phyloP scores from a whole-genome alignment of 164 flowering plant genomes.

The Piper longum region DNA sequence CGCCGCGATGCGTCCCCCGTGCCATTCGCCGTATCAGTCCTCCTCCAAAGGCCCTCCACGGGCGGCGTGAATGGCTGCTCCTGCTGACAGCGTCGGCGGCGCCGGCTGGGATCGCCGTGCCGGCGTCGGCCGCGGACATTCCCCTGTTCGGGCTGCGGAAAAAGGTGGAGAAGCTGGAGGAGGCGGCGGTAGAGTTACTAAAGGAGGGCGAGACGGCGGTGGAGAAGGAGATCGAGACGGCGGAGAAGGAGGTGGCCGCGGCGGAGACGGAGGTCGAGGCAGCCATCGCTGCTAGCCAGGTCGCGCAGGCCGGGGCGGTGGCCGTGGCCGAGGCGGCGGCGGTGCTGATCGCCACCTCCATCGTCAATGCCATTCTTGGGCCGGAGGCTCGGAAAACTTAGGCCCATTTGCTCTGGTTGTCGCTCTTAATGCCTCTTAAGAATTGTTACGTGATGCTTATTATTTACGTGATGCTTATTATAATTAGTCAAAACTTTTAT shows the following conservation, averaged over 20 bases:
- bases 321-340: conserved; percentile 63
- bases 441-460: too few relatives aligned
- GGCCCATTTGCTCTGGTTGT: not conserved
- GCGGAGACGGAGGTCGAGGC: conserved; percentile 27
- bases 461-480: too few relatives aligned
- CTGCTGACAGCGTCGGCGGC: conserved; percentile 32
- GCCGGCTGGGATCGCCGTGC: conserved; percentile 9
- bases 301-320: conserved; percentile 71
- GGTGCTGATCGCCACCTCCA: conserved; percentile 49
- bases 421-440: too few relatives aligned
- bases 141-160: conserved; percentile 66
- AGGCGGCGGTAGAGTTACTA: conserved; percentile 55
- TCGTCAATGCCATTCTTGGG: conserved; percentile 72
- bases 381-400: conserved; percentile 28
- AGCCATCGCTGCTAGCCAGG: conserved; percentile 26
- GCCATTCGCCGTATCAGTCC: conserved; percentile 7
- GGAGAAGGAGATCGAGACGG: conserved; percentile 43
- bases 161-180: conserved; percentile 59
- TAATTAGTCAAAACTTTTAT: too few relatives aligned
- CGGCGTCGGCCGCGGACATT: conserved; percentile 56
- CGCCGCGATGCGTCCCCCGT: conserved; percentile 11
- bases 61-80: conserved; percentile 39
- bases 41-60: conserved; percentile 7
- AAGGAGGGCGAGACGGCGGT: conserved; percentile 67
- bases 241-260: conserved; percentile 36